Evolutionary conservation across 495 filamentous ascomycete genomes (phyloP).

Genomic region (Wilcoxina mikolae): DNA sequence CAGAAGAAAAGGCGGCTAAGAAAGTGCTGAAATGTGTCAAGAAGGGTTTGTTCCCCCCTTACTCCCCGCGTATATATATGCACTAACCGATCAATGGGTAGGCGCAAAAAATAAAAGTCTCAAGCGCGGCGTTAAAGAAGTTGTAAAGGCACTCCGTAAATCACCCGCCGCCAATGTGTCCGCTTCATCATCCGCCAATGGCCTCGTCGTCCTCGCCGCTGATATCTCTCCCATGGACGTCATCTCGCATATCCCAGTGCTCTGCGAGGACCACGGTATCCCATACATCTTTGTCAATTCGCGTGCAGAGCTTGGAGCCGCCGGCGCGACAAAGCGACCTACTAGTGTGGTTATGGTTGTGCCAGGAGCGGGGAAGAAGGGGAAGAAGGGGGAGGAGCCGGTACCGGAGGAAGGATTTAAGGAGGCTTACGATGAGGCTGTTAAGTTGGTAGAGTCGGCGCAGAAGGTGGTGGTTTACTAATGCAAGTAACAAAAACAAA

Average conservation of each 20-base stretch:
- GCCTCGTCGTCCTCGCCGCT: constrained; percentile 79
- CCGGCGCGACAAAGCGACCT: constrained; percentile 82
- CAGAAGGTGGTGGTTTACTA: constrained; percentile 36
- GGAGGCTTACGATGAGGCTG: constrained; percentile 55
- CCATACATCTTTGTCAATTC: constrained; percentile 85
- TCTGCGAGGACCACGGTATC: constrained; percentile 92
- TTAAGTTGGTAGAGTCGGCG: constrained; percentile 62
- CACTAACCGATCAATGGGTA: constrained; percentile 29
- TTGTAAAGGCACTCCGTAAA: constrained; percentile 92
- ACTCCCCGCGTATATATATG: not conserved
- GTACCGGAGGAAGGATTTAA: constrained; percentile 50
- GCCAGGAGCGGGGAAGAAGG: constrained; percentile 36
- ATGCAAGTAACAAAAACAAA: constrained; percentile 4
- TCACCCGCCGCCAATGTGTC: constrained; percentile 46
- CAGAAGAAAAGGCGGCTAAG: constrained; percentile 79
- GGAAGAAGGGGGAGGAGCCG: constrained; percentile 39
- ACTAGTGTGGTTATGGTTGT: constrained; percentile 85
- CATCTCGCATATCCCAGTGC: constrained; percentile 88
- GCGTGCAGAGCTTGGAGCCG: constrained; percentile 78
- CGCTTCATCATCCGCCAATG: constrained; percentile 40
- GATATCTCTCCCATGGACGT: constrained; percentile 97
- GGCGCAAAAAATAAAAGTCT: constrained; percentile 84
- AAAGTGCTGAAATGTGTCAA: constrained; percentile 86
- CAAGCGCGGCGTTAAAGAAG: constrained; percentile 95
- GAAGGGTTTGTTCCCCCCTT: constrained; percentile 51